phyloP scores from a whole-genome alignment of 2,329 filamentous ascomycete genomes.

The Neoascochyta sp. region DNA sequence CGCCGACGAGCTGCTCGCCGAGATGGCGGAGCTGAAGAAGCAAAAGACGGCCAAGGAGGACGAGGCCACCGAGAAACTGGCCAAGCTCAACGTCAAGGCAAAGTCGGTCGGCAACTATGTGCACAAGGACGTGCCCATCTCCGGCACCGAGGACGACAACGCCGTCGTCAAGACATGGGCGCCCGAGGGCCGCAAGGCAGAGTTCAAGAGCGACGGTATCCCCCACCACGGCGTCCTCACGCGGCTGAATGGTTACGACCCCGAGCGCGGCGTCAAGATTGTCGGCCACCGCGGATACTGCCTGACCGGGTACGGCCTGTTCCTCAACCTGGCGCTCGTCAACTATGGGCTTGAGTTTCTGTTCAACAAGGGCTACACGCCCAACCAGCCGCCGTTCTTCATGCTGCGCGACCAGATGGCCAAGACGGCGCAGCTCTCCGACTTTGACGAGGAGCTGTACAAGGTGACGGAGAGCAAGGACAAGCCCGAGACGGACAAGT shows the following conservation, averaged over 20 bases:
- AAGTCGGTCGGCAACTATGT: conserved; percentile 88
- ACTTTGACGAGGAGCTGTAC: conserved; percentile 98
- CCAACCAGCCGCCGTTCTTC: conserved; percentile 60
- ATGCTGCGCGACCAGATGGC: conserved; percentile 96
- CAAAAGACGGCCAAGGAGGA: conserved; percentile 78
- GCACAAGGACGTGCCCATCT: conserved; percentile 79
- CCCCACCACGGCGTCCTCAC: conserved; percentile 94
- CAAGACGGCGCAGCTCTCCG: conserved; percentile 93
- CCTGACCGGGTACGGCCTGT: conserved; percentile 82
- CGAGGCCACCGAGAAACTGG: conserved; percentile 70
- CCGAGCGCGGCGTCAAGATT: conserved; percentile 74
- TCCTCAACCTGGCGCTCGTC: conserved; percentile 86
- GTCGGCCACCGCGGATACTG: conserved; percentile 95
- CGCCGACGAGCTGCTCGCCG: conserved; percentile 70
- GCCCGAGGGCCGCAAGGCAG: conserved; percentile 67
- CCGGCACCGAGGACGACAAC: conserved; percentile 88
- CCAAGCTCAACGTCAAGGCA: conserved; percentile 69
- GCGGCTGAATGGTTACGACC: conserved; percentile 85
- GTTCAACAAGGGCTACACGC: conserved; percentile 72
- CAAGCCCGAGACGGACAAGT: conserved; percentile 75
- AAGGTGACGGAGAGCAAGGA: conserved; percentile 85
- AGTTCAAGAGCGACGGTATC: conserved; percentile 75
- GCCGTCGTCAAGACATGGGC: conserved; percentile 71
- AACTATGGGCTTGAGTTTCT: conserved; percentile 95
- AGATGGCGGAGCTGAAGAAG: conserved; percentile 75